Conservation (phyloP, 495 filamentous ascomycete genomes). For the Aspergillus nidulans region DNA sequence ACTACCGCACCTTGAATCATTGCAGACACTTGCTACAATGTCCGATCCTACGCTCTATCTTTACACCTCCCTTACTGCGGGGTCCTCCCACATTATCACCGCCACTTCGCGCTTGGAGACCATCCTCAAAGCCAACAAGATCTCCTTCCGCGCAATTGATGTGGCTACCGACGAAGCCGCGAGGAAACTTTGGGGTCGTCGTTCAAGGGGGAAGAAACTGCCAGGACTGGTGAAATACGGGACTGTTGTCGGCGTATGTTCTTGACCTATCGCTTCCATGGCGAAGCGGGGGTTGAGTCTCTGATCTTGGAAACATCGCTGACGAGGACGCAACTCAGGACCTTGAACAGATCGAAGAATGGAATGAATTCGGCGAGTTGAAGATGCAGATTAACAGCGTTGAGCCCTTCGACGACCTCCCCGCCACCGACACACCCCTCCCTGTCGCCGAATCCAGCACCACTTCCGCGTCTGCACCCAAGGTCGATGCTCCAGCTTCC, state of each 20-base stretch:
- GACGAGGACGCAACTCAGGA: conserved; percentile 53
- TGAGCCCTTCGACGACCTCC: conserved; percentile 32
- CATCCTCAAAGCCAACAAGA: conserved; percentile 90
- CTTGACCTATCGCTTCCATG: neutral
- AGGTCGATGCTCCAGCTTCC: conserved; percentile 28
- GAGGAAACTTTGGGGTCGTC: conserved; percentile 81
- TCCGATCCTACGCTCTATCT: conserved; percentile 80
- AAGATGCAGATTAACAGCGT: conserved; percentile 67
- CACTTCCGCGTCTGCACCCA: conserved; percentile 33
- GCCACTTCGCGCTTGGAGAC: conserved; percentile 93
- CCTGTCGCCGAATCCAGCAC: conserved; percentile 21
- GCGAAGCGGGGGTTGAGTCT: neutral
- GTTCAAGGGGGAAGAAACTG: conserved; percentile 75
- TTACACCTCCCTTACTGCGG: conserved; percentile 91
- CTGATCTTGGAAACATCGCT: neutral
- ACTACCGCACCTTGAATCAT: neutral
- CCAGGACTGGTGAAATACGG: conserved; percentile 88
- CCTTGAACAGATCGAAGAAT: conserved; percentile 90
- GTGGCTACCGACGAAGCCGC: conserved; percentile 89
- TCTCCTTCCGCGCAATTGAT: conserved; percentile 89
- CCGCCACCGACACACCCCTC: conserved; percentile 45
- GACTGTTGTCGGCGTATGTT: conserved; percentile 75
- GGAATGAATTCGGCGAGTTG: conserved; percentile 97
- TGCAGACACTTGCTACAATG: conserved; percentile 18
- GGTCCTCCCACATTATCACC: conserved; percentile 95